Evolutionary conservation across 139 green algal genomes (phyloP).

Genomic region (Chlorella sp.): DNA sequence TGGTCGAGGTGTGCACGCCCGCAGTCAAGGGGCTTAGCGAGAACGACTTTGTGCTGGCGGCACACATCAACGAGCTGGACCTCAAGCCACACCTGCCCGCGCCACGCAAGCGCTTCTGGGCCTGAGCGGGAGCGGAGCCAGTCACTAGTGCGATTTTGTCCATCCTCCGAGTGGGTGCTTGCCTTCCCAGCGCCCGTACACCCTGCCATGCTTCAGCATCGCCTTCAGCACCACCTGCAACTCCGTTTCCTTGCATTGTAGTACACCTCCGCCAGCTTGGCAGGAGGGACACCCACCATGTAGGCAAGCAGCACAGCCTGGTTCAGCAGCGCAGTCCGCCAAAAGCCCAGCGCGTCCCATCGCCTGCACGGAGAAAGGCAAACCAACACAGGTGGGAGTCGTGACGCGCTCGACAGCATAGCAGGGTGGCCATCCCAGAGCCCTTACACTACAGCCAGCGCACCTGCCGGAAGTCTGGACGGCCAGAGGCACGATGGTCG

Average conservation of each 20-base stretch:
- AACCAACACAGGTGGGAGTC: not conserved
- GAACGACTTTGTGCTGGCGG: conserved; percentile 11
- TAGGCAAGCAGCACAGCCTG: conserved; percentile 11
- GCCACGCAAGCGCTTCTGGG: conserved; percentile 10
- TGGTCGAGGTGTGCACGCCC: conserved; percentile 1
- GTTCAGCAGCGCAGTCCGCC: conserved; percentile 24
- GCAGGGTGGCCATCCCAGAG: not conserved
- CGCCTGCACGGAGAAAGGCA: conserved; percentile 7
- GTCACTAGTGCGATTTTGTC: too few species aligned
- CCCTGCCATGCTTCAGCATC: not conserved
- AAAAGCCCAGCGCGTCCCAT: conserved; percentile 44
- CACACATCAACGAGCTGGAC: conserved; percentile 13
- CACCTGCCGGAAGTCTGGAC: conserved; percentile 35
- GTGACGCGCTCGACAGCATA: not conserved
- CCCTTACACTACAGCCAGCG: not conserved
- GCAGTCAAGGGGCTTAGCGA: not conserved
- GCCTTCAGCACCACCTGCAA: too few species aligned
- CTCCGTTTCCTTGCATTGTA: not conserved
- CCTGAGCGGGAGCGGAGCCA: not conserved
- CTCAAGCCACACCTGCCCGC: conserved; percentile 2
- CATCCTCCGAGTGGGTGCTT: too few species aligned
- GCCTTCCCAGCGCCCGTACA: not conserved
- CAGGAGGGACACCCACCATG: not conserved
- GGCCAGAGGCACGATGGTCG: conserved; percentile 28
- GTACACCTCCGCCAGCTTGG: conserved; percentile 7